Percentiles rank a stretch among this genome's conserved stretches.
phyloP scores from a whole-genome alignment of 2,329 filamentous ascomycete genomes.

The Claviceps humidiphila region DNA sequence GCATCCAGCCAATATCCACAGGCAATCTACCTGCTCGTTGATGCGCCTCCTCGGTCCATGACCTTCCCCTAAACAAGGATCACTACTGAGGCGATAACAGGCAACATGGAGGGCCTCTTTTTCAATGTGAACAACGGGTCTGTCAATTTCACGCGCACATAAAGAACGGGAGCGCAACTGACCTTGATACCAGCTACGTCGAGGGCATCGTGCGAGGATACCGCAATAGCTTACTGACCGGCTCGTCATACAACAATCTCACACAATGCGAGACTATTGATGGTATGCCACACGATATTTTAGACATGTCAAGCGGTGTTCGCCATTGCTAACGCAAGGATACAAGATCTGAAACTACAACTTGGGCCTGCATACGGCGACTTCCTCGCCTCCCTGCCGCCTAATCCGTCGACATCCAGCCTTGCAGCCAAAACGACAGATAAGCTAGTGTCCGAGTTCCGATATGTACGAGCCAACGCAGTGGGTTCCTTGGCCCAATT shows the following conservation, averaged over 20 bases:
- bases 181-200: slow-evolving; percentile 55
- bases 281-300: slow-evolving; percentile 35
- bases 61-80: neutral
- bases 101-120: slow-evolving; percentile 72
- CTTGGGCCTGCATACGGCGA: slow-evolving; percentile 94
- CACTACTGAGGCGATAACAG: neutral
- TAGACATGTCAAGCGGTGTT: neutral
- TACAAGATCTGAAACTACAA: slow-evolving; percentile 90
- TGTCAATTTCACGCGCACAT: slow-evolving; percentile 15
- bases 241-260: slow-evolving; percentile 86
- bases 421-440: slow-evolving; percentile 93
- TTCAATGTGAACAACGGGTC: slow-evolving; percentile 94
- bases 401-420: slow-evolving; percentile 90
- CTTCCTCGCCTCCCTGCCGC: slow-evolving; percentile 83
- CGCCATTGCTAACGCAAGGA: neutral
- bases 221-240: slow-evolving; percentile 81
- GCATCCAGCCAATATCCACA: neutral
- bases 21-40: neutral
- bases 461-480: slow-evolving; percentile 88
- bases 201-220: slow-evolving; percentile 97
- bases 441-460: slow-evolving; percentile 94
- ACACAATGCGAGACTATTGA: slow-evolving; percentile 97
- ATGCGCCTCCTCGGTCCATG: neutral
- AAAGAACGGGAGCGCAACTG: slow-evolving; percentile 10
- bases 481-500: slow-evolving; percentile 85